phyloP scores from a whole-genome alignment of 768 basidiomycete genomes.

The Strobilomyces echinocephalus region DNA sequence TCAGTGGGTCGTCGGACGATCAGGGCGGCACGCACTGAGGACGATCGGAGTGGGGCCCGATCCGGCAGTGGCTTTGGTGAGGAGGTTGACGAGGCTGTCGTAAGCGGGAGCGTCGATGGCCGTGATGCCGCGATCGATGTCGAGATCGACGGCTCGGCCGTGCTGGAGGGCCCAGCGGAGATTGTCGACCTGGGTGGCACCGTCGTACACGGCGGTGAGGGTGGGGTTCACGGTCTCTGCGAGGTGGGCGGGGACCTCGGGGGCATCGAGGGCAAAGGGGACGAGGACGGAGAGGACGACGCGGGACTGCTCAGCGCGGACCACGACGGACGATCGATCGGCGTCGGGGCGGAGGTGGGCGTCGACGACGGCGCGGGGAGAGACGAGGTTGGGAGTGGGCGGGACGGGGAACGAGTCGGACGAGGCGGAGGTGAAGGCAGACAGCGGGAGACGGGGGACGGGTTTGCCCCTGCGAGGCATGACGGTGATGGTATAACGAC shows the following conservation, averaged over 20 bases:
- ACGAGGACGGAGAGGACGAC: slow-evolving; percentile 54
- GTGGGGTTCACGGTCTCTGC: slow-evolving; percentile 17
- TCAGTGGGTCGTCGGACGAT: neutral
- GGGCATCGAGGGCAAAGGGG: slow-evolving; percentile 55
- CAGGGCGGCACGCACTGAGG: slow-evolving; percentile 43
- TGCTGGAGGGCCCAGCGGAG: slow-evolving; percentile 63
- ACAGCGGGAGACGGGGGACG: slow-evolving; percentile 67
- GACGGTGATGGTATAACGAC: slow-evolving; percentile 12
- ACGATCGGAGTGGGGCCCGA: slow-evolving; percentile 39
- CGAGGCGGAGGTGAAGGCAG: slow-evolving; percentile 66
- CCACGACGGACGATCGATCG: too few relatives aligned
- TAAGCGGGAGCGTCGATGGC: slow-evolving; percentile 44
- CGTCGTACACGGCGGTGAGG: slow-evolving; percentile 53
- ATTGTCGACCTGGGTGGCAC: slow-evolving; percentile 41
- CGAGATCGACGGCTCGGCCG: slow-evolving; percentile 65
- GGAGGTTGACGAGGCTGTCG: slow-evolving; percentile 68
- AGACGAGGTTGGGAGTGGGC: slow-evolving; percentile 61
- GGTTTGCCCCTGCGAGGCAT: slow-evolving; percentile 54
- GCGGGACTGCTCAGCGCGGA: too few relatives aligned
- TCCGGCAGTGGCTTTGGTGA: slow-evolving; percentile 56
- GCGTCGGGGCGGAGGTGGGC: slow-evolving; percentile 48
- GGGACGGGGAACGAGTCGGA: slow-evolving; percentile 65
- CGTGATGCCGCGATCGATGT: slow-evolving; percentile 53
- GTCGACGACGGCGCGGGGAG: slow-evolving; percentile 64
- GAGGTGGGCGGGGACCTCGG: slow-evolving; percentile 38